Conservation (phyloP, 306 rosid genomes). For the Casuarina equisetifolia region DNA sequence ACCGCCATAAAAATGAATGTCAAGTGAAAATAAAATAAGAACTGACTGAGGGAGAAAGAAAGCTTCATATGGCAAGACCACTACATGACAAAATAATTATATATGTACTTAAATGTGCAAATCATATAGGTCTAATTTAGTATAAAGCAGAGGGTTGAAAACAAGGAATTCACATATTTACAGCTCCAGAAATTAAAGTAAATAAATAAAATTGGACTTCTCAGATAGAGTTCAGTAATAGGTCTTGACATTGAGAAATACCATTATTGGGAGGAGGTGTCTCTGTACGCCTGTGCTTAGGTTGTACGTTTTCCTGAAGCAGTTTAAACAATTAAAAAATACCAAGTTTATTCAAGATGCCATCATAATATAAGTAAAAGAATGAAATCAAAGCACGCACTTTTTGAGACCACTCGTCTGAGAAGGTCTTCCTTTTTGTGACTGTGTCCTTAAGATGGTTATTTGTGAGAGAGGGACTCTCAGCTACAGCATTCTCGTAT, state of each 20-base stretch:
- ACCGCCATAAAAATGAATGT: slow-evolving; percentile 16
- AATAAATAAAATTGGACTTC: slow-evolving; percentile 4
- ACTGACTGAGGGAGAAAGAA: neutral
- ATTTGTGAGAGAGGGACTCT: slow-evolving; percentile 32
- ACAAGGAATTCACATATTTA: neutral
- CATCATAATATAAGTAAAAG: slow-evolving; percentile 18
- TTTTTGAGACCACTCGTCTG: slow-evolving; percentile 40
- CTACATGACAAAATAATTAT: slow-evolving; percentile 5
- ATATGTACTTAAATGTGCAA: neutral
- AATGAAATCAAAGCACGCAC: slow-evolving; percentile 44
- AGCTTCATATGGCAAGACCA: slow-evolving; percentile 18
- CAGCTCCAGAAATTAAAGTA: neutral
- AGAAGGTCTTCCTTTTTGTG: slow-evolving; percentile 60
- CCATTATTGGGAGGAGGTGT: slow-evolving; percentile 45
- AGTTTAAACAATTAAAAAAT: slow-evolving; percentile 20
- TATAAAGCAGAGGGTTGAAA: neutral
- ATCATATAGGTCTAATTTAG: slow-evolving; percentile 1
- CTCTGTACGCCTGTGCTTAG: slow-evolving; percentile 34
- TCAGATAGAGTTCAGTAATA: slow-evolving; percentile 6
- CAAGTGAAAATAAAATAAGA: slow-evolving; percentile 6
- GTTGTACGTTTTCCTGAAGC: slow-evolving; percentile 61
- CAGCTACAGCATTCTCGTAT: slow-evolving; percentile 31
- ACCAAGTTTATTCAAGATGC: slow-evolving; percentile 20
- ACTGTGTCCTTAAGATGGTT: slow-evolving; percentile 32
- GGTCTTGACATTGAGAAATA: slow-evolving; percentile 29